Percentiles rank a stretch among this genome's conserved stretches.
phyloP scores from a whole-genome alignment of 176 grass and related monocot species.

The Oryza brachyantha region DNA sequence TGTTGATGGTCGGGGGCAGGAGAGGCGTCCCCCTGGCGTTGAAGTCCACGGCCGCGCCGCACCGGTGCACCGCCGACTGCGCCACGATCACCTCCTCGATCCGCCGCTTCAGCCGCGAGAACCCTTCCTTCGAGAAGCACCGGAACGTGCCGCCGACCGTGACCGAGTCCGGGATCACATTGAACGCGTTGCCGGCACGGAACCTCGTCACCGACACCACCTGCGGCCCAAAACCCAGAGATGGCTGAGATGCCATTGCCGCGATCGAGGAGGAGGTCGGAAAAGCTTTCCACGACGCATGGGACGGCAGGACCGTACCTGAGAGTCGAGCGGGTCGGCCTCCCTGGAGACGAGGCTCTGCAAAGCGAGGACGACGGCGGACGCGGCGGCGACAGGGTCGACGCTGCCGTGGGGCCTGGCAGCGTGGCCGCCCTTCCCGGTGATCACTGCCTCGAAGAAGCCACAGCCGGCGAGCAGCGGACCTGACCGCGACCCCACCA shows the following conservation, averaged over 20 bases:
- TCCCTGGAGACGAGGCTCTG: constrained; percentile 88
- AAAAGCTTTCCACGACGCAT: not conserved
- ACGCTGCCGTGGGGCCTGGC: constrained; percentile 61
- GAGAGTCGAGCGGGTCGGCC: constrained; percentile 76
- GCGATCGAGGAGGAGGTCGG: not conserved
- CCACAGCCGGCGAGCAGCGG: constrained; percentile 81
- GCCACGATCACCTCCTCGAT: constrained; percentile 86
- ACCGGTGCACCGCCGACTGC: constrained; percentile 85
- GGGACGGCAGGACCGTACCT: constrained; percentile 25
- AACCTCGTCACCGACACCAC: constrained; percentile 87
- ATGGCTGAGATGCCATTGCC: not conserved
- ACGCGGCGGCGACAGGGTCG: constrained; percentile 83
- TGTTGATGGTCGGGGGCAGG: constrained; percentile 66
- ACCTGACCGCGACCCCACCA: constrained; percentile 61
- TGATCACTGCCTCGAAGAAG: constrained; percentile 90
- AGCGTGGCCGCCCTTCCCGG: constrained; percentile 79
- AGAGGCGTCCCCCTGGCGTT: constrained; percentile 33
- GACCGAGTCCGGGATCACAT: constrained; percentile 88
- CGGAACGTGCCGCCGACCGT: constrained; percentile 92
- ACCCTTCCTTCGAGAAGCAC: constrained; percentile 65
- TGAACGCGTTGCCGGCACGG: constrained; percentile 59
- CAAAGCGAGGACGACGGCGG: constrained; percentile 76
- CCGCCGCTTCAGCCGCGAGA: constrained; percentile 63
- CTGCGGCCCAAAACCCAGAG: constrained; percentile 31
- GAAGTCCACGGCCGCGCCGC: constrained; percentile 64